Evolutionary conservation across 148 eudicot genomes (phyloP).

Genomic region (Fagopyrum esculentum): DNA sequence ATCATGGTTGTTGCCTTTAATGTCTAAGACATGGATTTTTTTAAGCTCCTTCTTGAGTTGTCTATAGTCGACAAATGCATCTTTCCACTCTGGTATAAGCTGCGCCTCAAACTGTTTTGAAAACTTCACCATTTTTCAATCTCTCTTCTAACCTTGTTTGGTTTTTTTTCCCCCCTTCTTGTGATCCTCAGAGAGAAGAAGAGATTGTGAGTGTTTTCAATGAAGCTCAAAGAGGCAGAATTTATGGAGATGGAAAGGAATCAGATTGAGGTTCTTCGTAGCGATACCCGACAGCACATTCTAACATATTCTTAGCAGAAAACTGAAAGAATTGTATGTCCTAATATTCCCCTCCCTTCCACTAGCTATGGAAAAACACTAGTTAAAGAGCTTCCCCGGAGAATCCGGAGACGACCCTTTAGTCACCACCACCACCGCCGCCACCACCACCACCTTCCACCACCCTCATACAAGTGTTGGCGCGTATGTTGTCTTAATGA

Average conservation of each 20-base stretch:
- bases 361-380: slow-evolving; percentile 2
- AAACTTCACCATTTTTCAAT: slow-evolving; percentile 52
- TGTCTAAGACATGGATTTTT: slow-evolving; percentile 40
- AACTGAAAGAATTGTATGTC: not conserved
- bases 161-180: not conserved
- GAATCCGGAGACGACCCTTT: slow-evolving; percentile 3
- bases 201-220: slow-evolving; percentile 32
- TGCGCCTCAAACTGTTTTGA: slow-evolving; percentile 89
- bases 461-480: slow-evolving; percentile 1
- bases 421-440: not conserved
- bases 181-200: not conserved
- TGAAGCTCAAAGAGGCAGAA: slow-evolving; percentile 28
- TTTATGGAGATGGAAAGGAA: slow-evolving; percentile 36
- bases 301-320: slow-evolving; percentile 36
- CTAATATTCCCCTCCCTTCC: slow-evolving; percentile 6
- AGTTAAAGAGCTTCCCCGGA: slow-evolving; percentile 2
- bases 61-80: slow-evolving; percentile 83
- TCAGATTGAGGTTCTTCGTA: slow-evolving; percentile 24
- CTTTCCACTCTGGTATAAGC: slow-evolving; percentile 94
- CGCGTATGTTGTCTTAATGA: not conserved
- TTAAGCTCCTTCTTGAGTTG: slow-evolving; percentile 76
- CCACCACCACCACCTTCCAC: not conserved
- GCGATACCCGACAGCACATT: slow-evolving; percentile 58
- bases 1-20: not conserved
- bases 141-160: slow-evolving; percentile 3